These are phyloP conservation scores for Aplosporella prunicola DNA, from an alignment of 2,329 filamentous ascomycete genomes.

Conservation along the genomic window DNA sequence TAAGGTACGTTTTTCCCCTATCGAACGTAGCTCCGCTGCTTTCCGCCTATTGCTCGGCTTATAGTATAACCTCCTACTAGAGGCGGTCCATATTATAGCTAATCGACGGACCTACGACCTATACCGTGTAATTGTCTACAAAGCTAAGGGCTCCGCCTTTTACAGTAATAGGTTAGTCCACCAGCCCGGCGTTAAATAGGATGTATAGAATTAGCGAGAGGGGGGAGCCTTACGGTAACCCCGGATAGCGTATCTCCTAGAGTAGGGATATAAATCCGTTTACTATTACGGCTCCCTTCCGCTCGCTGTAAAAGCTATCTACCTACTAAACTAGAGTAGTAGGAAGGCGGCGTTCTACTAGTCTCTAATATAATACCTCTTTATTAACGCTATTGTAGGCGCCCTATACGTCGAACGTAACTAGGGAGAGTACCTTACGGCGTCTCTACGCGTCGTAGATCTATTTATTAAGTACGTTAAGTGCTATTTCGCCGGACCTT, in stretches of 20 bases:
- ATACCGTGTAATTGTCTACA: conserved; percentile 4
- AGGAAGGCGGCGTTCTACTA: neutral
- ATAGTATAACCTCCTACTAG: no score
- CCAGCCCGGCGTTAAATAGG: conserved; percentile 1
- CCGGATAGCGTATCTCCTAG: neutral
- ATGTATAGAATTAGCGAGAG: conserved; percentile 2
- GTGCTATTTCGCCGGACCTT: conserved; percentile 16
- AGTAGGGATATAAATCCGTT: neutral
- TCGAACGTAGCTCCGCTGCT: no score
- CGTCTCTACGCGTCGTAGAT: neutral
- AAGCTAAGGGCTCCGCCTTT: conserved; percentile 5
- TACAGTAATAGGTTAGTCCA: neutral
- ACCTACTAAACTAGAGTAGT: neutral
- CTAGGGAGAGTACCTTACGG: neutral
- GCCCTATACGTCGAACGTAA: neutral
- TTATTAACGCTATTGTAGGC: conserved; percentile 2
- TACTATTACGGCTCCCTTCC: neutral
- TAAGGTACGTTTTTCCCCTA: no score
- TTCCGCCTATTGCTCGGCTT: no score
- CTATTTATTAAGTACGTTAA: conserved; percentile 13
- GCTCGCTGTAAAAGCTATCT: conserved; percentile 1
- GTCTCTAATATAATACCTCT: neutral
- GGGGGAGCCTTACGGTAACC: conserved; percentile 3
- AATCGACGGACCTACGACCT: neutral
- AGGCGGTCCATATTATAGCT: neutral